Evolutionary conservation across 257 asterid genomes (phyloP).

Genomic region (Verbascum thapsus): DNA sequence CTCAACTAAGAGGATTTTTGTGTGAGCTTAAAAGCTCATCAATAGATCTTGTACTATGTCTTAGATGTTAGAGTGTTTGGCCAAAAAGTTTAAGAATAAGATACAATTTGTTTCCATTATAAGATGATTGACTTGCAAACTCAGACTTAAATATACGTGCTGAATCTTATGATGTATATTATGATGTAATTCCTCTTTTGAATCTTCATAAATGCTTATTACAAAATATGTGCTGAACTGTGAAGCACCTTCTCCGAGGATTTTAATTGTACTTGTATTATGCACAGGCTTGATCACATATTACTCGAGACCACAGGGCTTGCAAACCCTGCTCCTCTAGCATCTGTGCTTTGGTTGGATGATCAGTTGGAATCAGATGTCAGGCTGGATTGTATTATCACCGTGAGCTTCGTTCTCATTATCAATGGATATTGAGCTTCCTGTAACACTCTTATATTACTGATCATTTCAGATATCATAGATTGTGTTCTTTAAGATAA

Average conservation of each 20-base stretch:
- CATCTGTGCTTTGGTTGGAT: slow-evolving; percentile 98
- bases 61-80: no score
- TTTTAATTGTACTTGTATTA: slow-evolving; percentile 15
- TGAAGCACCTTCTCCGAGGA: slow-evolving; percentile 1
- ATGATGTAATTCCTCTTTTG: slow-evolving; percentile 17
- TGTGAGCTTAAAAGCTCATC: no score
- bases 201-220: slow-evolving; percentile 2
- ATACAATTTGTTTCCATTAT: no score
- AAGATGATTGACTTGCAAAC: no score
- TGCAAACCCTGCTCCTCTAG: slow-evolving; percentile 98
- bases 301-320: slow-evolving; percentile 94
- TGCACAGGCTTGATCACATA: slow-evolving; percentile 91
- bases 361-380: slow-evolving; percentile 91
- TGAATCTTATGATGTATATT: no score
- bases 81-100: no score
- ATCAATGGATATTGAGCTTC: slow-evolving; percentile 13
- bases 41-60: no score
- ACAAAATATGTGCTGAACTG: background rate
- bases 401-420: slow-evolving; percentile 57
- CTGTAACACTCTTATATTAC: background rate
- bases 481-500: slow-evolving; percentile 16
- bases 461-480: background rate
- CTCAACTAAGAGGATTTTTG: no score
- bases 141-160: no score
- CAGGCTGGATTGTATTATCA: slow-evolving; percentile 85